These are phyloP conservation scores for Pichia cabralensis DNA, from an alignment of 805 yeast genomes.

Conservation along the genomic window DNA sequence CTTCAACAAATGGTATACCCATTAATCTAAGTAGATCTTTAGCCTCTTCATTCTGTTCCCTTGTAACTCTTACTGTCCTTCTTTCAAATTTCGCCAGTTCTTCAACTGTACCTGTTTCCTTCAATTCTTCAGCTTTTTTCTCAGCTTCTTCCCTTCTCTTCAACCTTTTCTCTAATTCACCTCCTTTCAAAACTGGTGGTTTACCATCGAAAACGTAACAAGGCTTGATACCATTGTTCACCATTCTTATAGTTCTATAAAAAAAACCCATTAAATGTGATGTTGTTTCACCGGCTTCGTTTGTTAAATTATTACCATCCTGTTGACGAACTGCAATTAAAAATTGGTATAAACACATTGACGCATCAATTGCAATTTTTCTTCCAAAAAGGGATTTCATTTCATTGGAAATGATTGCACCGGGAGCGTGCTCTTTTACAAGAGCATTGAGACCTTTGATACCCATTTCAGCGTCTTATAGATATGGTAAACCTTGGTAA, in stretches of 20 bases:
- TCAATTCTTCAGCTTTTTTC: slow-evolving; percentile 60
- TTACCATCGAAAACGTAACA: slow-evolving; percentile 96
- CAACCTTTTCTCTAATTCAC: slow-evolving; percentile 81
- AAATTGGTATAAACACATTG: slow-evolving; percentile 95
- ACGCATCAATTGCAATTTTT: slow-evolving; percentile 95
- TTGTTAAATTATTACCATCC: slow-evolving; percentile 89
- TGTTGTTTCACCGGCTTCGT: slow-evolving; percentile 83
- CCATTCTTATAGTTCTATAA: slow-evolving; percentile 82
- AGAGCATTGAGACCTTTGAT: slow-evolving; percentile 71
- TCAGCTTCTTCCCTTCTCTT: slow-evolving; percentile 77
- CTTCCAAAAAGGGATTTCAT: slow-evolving; percentile 85
- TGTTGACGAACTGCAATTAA: slow-evolving; percentile 93
- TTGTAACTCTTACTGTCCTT: slow-evolving; percentile 80
- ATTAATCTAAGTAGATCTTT: slow-evolving; percentile 66
- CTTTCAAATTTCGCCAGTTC: slow-evolving; percentile 71
- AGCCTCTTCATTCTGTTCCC: slow-evolving; percentile 91
- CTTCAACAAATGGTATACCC: slow-evolving; percentile 93
- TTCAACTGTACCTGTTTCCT: slow-evolving; percentile 72
- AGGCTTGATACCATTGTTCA: slow-evolving; percentile 91
- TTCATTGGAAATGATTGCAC: slow-evolving; percentile 65
- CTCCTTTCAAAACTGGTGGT: slow-evolving; percentile 91
- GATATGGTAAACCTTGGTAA: too few species aligned
- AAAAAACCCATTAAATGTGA: slow-evolving; percentile 96
- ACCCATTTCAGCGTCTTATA: too few species aligned
- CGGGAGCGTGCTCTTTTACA: slow-evolving; percentile 82